phyloP scores from a whole-genome alignment of 2,329 filamentous ascomycete species.

The Arthrobotrys musiformis region DNA sequence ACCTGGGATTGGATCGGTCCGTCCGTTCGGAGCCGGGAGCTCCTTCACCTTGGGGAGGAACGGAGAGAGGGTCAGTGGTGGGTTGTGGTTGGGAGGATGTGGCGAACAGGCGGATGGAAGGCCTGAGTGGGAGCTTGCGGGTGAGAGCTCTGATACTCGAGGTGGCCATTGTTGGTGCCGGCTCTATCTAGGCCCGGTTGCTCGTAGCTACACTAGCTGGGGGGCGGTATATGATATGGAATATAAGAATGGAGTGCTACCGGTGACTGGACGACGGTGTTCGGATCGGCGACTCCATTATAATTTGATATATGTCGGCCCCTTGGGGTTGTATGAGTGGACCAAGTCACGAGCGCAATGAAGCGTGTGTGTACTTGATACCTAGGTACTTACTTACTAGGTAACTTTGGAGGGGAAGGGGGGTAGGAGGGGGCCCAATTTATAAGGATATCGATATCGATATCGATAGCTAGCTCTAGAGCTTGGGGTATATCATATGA shows the following conservation, averaged over 20 bases:
- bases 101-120: not conserved
- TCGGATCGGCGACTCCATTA: slow-evolving; percentile 6
- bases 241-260: not conserved
- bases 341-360: not conserved
- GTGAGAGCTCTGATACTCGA: not conserved
- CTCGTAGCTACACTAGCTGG: not conserved
- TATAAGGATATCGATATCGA: not conserved
- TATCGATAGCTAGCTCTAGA: not conserved
- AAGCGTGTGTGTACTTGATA: slow-evolving; percentile 13
- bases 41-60: not conserved
- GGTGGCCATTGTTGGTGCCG: not conserved
- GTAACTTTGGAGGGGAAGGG: not conserved
- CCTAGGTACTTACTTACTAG: not conserved
- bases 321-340: not conserved
- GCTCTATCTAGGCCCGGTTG: not conserved
- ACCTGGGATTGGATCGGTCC: too few relatives aligned
- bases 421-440: not conserved
- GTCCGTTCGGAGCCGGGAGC: not conserved
- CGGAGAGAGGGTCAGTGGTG: not conserved
- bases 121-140: not conserved
- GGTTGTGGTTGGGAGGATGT: not conserved
- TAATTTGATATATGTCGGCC: not conserved
- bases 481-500: too few relatives aligned
- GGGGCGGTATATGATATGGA: not conserved
- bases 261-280: not conserved